These are phyloP conservation scores for Candida palmyrensis DNA, from an alignment of 805 yeast species.

Conservation along the genomic window DNA sequence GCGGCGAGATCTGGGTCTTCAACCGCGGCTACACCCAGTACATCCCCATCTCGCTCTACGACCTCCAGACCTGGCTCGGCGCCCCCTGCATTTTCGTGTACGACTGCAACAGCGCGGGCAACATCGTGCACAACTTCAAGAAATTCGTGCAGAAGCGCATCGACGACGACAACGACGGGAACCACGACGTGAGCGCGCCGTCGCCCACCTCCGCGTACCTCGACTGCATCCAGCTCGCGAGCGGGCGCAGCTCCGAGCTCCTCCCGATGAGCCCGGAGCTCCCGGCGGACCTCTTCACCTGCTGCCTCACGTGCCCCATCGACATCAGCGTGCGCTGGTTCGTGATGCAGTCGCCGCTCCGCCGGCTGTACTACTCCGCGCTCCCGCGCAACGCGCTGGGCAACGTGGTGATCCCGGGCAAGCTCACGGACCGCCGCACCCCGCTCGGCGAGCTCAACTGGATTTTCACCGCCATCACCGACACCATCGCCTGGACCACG, in stretches of 20 bases:
- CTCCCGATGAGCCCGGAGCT: slow-evolving; percentile 90
- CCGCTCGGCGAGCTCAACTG: slow-evolving; percentile 95
- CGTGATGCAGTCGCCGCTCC: slow-evolving; percentile 72
- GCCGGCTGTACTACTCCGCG: slow-evolving; percentile 44
- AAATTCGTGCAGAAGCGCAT: slow-evolving; percentile 86
- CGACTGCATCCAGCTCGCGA: slow-evolving; percentile 90
- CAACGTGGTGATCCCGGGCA: slow-evolving; percentile 77
- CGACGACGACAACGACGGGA: slow-evolving; percentile 72
- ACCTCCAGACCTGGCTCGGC: slow-evolving; percentile 94
- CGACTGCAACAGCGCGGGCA: slow-evolving; percentile 93
- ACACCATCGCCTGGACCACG: slow-evolving; percentile 96
- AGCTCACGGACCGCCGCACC: slow-evolving; percentile 85
- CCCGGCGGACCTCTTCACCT: slow-evolving; percentile 94
- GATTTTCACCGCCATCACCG: slow-evolving; percentile 97
- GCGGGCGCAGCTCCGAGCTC: slow-evolving; percentile 80
- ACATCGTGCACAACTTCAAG: slow-evolving; percentile 83
- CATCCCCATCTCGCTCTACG: slow-evolving; percentile 93
- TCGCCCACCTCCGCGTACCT: slow-evolving; percentile 66
- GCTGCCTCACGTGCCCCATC: slow-evolving; percentile 93
- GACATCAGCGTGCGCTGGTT: slow-evolving; percentile 92
- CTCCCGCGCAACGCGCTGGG: slow-evolving; percentile 46
- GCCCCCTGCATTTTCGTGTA: slow-evolving; percentile 95
- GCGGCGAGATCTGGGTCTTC: slow-evolving; percentile 98
- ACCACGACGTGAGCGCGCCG: slow-evolving; percentile 46
- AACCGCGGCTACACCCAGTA: slow-evolving; percentile 96